Evolutionary conservation across 768 basidiomycete genomes (phyloP).

Genomic region (Termitomyces bulborhizus): DNA sequence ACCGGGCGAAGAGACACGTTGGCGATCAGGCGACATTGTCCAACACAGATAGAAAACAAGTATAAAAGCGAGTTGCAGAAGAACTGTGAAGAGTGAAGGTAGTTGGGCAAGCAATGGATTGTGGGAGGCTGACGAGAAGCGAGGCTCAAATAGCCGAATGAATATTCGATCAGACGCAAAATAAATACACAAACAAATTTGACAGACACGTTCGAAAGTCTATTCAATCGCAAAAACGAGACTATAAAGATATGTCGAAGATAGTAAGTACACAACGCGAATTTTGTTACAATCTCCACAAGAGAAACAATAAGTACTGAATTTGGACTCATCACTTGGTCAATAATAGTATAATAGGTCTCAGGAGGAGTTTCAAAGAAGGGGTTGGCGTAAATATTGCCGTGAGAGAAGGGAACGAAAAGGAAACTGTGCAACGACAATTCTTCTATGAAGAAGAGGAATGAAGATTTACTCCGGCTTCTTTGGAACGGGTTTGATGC

Average conservation of each 20-base stretch:
- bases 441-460: not conserved
- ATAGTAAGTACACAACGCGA: slow-evolving; percentile 11
- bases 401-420: not conserved
- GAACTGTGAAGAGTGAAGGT: not conserved
- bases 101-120: not conserved
- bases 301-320: slow-evolving; percentile 4
- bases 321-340: slow-evolving; percentile 3
- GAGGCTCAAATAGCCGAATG: not conserved
- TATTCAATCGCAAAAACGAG: slow-evolving; percentile 1
- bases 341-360: slow-evolving; percentile 4
- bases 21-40: slow-evolving; percentile 29
- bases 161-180: not conserved
- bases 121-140: not conserved
- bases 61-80: not conserved
- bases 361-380: not conserved
- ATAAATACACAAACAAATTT: not conserved
- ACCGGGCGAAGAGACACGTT: slow-evolving; percentile 17
- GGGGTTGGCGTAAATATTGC: not conserved
- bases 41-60: not conserved
- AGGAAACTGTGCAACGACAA: not conserved
- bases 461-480: slow-evolving; percentile 27
- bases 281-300: not conserved
- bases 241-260: slow-evolving; percentile 14
- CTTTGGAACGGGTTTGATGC: slow-evolving; percentile 41
- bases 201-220: not conserved